A percentile compares a stretch with the other conserved stretches of the same genome.
These are phyloP conservation scores for Lactarius tabidus DNA, from an alignment of 768 basidiomycete species.

Conservation along the genomic window DNA sequence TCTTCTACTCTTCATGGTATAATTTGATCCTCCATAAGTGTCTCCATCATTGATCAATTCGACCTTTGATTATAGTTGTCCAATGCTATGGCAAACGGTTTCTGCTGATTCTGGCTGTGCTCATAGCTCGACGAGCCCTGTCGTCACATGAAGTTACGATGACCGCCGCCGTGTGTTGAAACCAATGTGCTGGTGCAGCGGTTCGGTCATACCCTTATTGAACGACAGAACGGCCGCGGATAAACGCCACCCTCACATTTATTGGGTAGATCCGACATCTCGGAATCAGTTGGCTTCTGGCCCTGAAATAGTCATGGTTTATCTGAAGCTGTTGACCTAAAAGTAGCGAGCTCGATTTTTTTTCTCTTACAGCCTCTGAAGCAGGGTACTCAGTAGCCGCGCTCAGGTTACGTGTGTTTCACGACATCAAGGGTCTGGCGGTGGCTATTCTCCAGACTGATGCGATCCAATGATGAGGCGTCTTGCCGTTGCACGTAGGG, in stretches of 20 bases:
- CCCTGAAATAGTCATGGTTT: not conserved
- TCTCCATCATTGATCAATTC: slow-evolving; percentile 8
- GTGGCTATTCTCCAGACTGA: not conserved
- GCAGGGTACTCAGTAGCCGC: not conserved
- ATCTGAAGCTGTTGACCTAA: not conserved
- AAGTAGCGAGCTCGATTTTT: not conserved
- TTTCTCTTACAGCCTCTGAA: not conserved
- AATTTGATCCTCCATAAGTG: not conserved
- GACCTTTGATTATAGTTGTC: not conserved
- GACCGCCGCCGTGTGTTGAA: not conserved
- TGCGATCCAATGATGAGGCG: not conserved
- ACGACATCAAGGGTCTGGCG: not conserved
- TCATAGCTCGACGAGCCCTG: not conserved
- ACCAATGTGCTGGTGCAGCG: not conserved
- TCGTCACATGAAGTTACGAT: not conserved
- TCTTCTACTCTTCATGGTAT: slow-evolving; percentile 3
- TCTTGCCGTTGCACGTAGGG: not conserved
- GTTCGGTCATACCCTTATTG: too few relatives aligned
- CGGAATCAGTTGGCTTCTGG: slow-evolving; percentile 2
- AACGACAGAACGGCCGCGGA: not conserved
- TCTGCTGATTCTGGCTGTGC: not conserved
- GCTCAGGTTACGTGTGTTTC: not conserved
- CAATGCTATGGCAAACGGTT: not conserved
- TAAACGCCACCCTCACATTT: not conserved
- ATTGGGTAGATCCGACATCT: slow-evolving; percentile 6